Base-by-base conservation (phyloP, 163 green algal species). In the Chlorella variabilis region DNA sequence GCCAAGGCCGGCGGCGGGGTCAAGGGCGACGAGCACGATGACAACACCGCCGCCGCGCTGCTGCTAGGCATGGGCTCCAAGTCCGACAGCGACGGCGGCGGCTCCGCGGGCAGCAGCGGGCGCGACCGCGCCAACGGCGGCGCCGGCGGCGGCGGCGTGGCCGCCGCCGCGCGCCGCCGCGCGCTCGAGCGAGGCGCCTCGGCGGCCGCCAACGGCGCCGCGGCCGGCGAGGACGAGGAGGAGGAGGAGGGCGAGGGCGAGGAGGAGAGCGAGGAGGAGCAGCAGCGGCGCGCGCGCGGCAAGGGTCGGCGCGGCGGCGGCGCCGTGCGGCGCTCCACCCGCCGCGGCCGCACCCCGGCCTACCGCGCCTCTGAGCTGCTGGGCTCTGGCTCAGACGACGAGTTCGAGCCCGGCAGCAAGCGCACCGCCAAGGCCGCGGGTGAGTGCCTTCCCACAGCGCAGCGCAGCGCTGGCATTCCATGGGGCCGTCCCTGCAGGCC, bases 51-150 rank as follows among this genome's bases (percentile, higher is more conserved):
- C 36, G 79, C 79, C 1, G 79, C 71, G 79, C 79, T 85, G 61
- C 73, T 85, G 27, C 79, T 85, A 39, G 79, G 79, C 62, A 80
- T 85, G 48, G 77, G 77, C 39, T 78, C 71, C 34, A 77, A 77
- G 31, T 45, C 41, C 6, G 54, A 83, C 18, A 63, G 33, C 20
- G 77, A 83, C 38, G 70, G 70, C 29, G 58, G 59, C 39, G 77
- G 59, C 59, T 69, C 39, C 54, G 62, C 59, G 5, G 77, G 68
- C 74, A 80, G 59, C 74, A 62, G 41, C 58, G 49, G 73, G 7
- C 54, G 51, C 71, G 56, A 54, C 51, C 23, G 6, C 8, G 29
- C 59, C n/a, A 67, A 67, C 27, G 36, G 34, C 65, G 36, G 36
- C 65, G 65, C 15, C 17, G 5, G 8, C 38, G 34, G 15, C n/a